Base-by-base conservation (phyloP, 1,284 basidiomycete species). In the Austropuccinia psidii region DNA sequence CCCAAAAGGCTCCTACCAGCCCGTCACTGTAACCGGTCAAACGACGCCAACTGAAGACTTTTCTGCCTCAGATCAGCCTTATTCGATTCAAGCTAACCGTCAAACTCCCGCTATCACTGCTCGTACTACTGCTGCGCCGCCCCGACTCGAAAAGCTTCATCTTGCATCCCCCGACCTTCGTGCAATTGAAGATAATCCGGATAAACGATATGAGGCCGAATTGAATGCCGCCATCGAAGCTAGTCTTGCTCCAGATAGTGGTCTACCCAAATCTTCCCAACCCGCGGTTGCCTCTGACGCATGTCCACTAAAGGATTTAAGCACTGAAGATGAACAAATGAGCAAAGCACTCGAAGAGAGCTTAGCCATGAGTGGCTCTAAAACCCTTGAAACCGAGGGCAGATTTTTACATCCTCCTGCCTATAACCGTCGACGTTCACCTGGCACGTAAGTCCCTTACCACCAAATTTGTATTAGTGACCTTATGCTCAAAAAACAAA, bases 281-380 rank as follows among this genome's bases (percentile, higher is more conserved):
- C 29, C 58, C 31, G 33, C 13, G 31, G 13, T 49, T 21, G 29
- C 31, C 27, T 31, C 41, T 13, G 31, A 27, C 31, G 11, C 45
- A 17, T 11, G n/a, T 45, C 19, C 19, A 29, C 49, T 66, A n/a
- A 74, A 74, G 41, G 54, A 66, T 27, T 29, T 66, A n/a, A 27
- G 39, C 17, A 37, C 62, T 9, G 72, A 74, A 33, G 72, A 74
- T n/a, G 72, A 74, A 58, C 72, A 74, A 45, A 74, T 74, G 61
- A 74, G 62, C 27, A 74, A 74, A 64, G 72, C 72, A 5, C 35
- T 74, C 24, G 72, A 74, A 43, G 72, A 74, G 31, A 74, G 72
- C 31, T 37, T 74, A 35, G 72, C 72, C n/a, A 74, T 73, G 72
- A 58, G 52, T 27, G 60, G 72, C 35, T 58, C 62, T 11, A 31